phyloP scores from a whole-genome alignment of 2,329 filamentous ascomycete species.

The Annulohypoxylon truncatum region DNA sequence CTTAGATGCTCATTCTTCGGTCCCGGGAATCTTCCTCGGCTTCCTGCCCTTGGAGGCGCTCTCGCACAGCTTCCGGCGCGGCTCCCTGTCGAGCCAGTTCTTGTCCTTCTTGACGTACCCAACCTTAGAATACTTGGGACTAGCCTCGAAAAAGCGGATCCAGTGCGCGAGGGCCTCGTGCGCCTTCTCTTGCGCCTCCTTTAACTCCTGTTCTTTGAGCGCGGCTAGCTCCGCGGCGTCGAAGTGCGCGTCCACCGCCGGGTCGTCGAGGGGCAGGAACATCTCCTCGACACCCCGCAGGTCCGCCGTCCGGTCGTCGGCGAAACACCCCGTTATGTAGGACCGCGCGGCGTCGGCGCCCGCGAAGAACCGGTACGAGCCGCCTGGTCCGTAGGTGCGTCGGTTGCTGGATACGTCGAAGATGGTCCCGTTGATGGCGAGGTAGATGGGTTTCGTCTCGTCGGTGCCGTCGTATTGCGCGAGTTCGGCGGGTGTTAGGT shows the following conservation, averaged over 20 bases:
- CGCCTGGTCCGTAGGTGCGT: conserved; percentile 82
- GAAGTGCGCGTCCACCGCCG: conserved; percentile 70
- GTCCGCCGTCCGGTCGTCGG: conserved; percentile 84
- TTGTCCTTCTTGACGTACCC: conserved; percentile 76
- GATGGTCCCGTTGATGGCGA: conserved; percentile 88
- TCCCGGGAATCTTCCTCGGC: conserved; percentile 69
- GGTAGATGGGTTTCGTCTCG: conserved; percentile 80
- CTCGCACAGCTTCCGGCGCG: conserved; percentile 75
- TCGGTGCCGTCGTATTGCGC: conserved; percentile 81
- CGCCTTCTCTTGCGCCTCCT: conserved; percentile 73
- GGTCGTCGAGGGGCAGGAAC: conserved; percentile 75
- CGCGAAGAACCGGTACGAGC: conserved; percentile 87
- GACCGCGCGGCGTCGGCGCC: conserved; percentile 87
- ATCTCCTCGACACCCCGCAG: conserved; percentile 88
- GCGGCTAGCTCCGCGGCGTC: conserved; percentile 63
- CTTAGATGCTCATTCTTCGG: conserved; percentile 40
- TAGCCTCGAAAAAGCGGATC: conserved; percentile 84
- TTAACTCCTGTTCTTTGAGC: conserved; percentile 71
- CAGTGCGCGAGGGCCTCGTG: conserved; percentile 79
- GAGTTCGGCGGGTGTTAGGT: conserved; percentile 81
- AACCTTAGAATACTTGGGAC: conserved; percentile 83
- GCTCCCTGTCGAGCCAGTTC: conserved; percentile 71
- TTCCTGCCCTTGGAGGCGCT: conserved; percentile 70
- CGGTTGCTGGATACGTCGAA: conserved; percentile 82
- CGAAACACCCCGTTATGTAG: conserved; percentile 94